Base-by-base conservation (phyloP, 768 basidiomycete genomes). In the Boletus coccyginus region DNA sequence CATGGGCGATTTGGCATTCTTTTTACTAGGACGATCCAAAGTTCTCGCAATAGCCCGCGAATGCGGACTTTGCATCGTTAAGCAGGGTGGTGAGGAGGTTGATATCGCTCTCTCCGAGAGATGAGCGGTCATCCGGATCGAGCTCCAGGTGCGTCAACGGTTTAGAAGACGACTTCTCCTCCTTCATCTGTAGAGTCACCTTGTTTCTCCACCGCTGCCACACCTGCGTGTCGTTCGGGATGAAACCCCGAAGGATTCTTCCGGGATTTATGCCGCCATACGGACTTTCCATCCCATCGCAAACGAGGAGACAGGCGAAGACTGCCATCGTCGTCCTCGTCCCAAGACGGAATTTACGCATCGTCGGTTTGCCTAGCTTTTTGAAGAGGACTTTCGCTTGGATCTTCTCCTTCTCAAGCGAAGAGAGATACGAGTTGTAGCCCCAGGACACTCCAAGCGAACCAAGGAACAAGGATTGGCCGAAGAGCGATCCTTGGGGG, bases 401-500 rank as follows among this genome's bases (percentile, higher is more conserved):
- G 11, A 71, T 63, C 24, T 56, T 70, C 45, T 70, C 65, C 29
- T 67, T 67, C 50, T 80, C 77, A 65, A 80, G 59, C 0, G 68
- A 70, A 9, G 73, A 72, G 31, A 75, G 66, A 45, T 66, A 75
- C 1, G 70, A 66, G 41, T 75, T 75, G 50, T 75, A 73, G 1
- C 17, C 52, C 73, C 74, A 75, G 1, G 73, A 75, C 2, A 66
- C 65, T 4, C 58, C 67, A 16, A 75, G 63, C 1, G 73, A 60
- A 1, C 52, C 43, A 31, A 74, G 53, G 55, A 74, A 75, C 69
- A 74, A 56, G 42, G 71, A 52, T 47, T 75, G 73, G 12, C 74
- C 73, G 7, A 74, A 73, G 39, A 74, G 65, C 12, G 53, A 33
- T 12, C 60, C 67, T 49, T 75, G 73, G 4, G 73, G 73, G 24